A percentile compares a stretch with the other conserved stretches of the same genome.
phyloP scores from a whole-genome alignment of 2,329 filamentous ascomycete species.

The Ophioceras dolichostomum region DNA sequence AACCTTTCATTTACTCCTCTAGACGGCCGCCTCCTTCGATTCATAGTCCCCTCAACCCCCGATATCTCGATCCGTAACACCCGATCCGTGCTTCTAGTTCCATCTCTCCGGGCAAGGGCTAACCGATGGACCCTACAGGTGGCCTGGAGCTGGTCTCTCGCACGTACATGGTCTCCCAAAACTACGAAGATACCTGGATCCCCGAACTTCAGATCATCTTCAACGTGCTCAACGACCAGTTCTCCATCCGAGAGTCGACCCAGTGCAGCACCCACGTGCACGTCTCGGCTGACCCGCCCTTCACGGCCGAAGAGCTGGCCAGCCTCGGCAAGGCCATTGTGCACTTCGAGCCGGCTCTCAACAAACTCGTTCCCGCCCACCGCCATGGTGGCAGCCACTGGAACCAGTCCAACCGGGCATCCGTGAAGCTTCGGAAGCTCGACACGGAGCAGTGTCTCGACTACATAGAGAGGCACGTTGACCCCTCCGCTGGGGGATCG shows the following conservation, averaged over 20 bases:
- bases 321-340: slow-evolving; percentile 19
- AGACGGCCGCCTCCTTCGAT: background rate
- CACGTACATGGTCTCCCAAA: slow-evolving; percentile 20
- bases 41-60: too few species aligned
- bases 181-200: slow-evolving; percentile 14
- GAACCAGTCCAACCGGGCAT: slow-evolving; percentile 20
- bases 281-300: slow-evolving; percentile 13
- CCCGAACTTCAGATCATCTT: slow-evolving; percentile 19
- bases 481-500: background rate
- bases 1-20: background rate
- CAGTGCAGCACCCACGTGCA: slow-evolving; percentile 25
- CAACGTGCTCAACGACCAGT: slow-evolving; percentile 12
- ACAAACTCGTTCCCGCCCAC: slow-evolving; percentile 15
- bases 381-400: slow-evolving; percentile 17
- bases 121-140: too few species aligned
- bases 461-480: too few species aligned
- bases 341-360: slow-evolving; percentile 21
- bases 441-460: too few species aligned
- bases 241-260: slow-evolving; percentile 11
- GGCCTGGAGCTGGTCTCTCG: slow-evolving; percentile 24
- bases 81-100: too few species aligned
- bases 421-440: slow-evolving; percentile 3
- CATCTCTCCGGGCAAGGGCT: too few species aligned
- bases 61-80: too few species aligned
- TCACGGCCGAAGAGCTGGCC: slow-evolving; percentile 13